Evolutionary conservation across 1,139 yeast genomes (phyloP), one percentile per base, ranked within the genome.

Genomic region (Hemisphaericaspora xylanilytica): DNA sequence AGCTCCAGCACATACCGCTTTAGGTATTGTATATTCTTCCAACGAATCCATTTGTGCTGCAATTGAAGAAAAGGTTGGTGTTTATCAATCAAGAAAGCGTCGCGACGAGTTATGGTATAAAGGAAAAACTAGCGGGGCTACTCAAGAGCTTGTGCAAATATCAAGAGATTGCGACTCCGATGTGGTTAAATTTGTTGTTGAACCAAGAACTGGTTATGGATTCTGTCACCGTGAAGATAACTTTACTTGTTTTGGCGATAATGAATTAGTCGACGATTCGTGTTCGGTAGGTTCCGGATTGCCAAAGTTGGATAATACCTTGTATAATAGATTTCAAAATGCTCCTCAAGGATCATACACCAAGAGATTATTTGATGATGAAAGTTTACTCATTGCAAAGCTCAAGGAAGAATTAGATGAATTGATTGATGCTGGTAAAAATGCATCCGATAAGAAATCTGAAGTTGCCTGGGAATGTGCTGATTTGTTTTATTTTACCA

Each of bases 381-480:
- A 80, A 33, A 73, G 71, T 22, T 71, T 92, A 38, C 70, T 94
- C 49, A 69, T 76, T 42, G 96, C 97, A 15, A 92, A 92, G 70
- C 83, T 92, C 63, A 80, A 81, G 59, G 98, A 92, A 67, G 99
- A 92, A 63, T 95, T 96, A 40, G 97, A 92, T 55, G 99, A 94
- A 62, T 76, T 92, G 47, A 81, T 90, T 29, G 97, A 88, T 42
- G 97, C 98, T 14, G 72, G 72, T 6, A 59, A 63, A 40, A 25
- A 13, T 12, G 21, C 35, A 4, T 16, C 28, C n/a, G 28, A 22
- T 16, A 55, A 72, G 7, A 77, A 76, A 3, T 58, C 61, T 36
- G 97, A 92, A 47, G 77, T 89, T 38, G 85, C 97, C 0, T 92
- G 97, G 96, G 98, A 92, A 65, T 92, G 95, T 41, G 98, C 98